Evolutionary conservation across 2,329 filamentous ascomycete species (phyloP).

Genomic region (Neofusicoccum laricinum): DNA sequence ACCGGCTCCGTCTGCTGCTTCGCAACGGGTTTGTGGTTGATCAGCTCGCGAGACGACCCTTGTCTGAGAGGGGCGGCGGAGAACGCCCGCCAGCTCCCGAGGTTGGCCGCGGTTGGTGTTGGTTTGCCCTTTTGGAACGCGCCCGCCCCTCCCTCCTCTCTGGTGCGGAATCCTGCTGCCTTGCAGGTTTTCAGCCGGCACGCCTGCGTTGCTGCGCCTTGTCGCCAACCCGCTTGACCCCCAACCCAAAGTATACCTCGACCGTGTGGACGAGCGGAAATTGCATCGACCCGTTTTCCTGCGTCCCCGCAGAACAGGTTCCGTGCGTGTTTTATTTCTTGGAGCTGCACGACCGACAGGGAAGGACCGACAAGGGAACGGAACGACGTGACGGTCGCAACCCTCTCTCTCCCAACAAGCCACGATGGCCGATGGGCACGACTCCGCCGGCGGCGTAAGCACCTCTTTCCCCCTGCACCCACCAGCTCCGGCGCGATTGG

Average conservation of each 20-base stretch:
- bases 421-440: neutral
- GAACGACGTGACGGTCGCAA: neutral
- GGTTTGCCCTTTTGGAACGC: too few relatives aligned
- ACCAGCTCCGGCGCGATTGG: too few relatives aligned
- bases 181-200: neutral
- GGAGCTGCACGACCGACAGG: too few relatives aligned
- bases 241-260: neutral
- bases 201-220: neutral
- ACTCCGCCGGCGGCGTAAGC: neutral
- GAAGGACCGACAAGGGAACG: neutral
- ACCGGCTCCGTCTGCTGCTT: neutral
- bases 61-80: neutral
- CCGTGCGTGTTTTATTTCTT: too few relatives aligned
- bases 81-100: neutral
- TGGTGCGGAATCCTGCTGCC: neutral
- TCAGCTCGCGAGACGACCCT: neutral
- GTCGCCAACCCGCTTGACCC: neutral
- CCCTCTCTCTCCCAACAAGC: neutral
- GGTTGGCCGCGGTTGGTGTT: neutral
- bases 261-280: neutral
- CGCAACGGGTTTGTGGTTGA: neutral
- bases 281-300: too few relatives aligned
- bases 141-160: neutral
- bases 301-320: neutral
- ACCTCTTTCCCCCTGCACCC: neutral